Evolutionary conservation across 768 basidiomycete species (phyloP), one percentile per base, ranked within the genome.

Genomic region (Leccinum imitatum): DNA sequence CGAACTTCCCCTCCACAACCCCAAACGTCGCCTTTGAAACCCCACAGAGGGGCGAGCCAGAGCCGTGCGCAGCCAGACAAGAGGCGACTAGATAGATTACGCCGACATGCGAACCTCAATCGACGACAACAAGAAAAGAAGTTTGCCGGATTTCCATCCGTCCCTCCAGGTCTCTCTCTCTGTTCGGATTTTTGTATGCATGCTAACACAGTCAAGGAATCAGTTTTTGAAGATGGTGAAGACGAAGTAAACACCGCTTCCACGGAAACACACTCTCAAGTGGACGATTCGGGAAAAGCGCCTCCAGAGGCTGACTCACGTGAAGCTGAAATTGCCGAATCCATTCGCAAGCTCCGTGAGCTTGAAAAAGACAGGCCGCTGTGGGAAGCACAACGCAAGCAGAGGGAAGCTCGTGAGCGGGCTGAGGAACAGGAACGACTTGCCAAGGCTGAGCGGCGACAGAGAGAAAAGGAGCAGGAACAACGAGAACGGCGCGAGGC

Each of bases 261-360:
- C 35, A 21, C 57, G 4, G 60, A 62, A 55, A 39, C 67, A 33
- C 33, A 53, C 17, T 55, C 57, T 17, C 56, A 56, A 48, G 53
- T 27, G 44, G 44, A 59, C 2, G 47, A n/a, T 17, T 33, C 14
- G 4, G 27, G n/a, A 15, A 37, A 59, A 41, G 35, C 50, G n/a
- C 44, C 57, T 4, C 27, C 30, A n/a, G 73, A 78, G 51, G 72
- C 79, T 44, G 80, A 67, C 13, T 67, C 65, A 4, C 78, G 76
- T 53, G 73, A 67, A 48, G 78, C 78, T 14, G 75, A 74, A 27
- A 83, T 90, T 59, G 84, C 80, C 19, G 85, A 87, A 68, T 87
- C 88, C 4, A 81, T 84, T 47, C 80, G 83, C 46, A 90, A 89
- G 66, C 76, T 89, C 41, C 85, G 82, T 5, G 85, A 90, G 63